Percentiles rank a stretch among this genome's conserved stretches.
These are phyloP conservation scores for Phylloporus rhodoxanthus DNA, from an alignment of 768 basidiomycete genomes.

Conservation along the genomic window DNA sequence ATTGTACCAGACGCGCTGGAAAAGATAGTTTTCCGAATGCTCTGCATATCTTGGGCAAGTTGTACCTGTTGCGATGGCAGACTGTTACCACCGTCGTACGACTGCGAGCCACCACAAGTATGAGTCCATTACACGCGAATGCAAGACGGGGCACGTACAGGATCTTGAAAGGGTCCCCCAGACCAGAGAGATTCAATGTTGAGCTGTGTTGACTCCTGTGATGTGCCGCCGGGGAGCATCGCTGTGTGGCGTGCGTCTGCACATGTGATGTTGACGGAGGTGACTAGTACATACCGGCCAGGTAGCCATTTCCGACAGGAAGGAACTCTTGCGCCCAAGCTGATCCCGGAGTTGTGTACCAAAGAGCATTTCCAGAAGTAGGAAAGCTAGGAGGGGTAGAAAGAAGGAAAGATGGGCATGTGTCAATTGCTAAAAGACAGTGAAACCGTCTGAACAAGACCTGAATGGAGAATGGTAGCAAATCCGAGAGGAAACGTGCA, in stretches of 20 bases:
- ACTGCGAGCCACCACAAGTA: conserved; percentile 19
- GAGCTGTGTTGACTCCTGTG: conserved; percentile 55
- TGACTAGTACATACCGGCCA: conserved; percentile 43
- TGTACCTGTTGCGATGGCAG: conserved; percentile 37
- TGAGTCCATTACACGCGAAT: background rate
- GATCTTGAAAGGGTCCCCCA: conserved; percentile 65
- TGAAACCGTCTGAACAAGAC: conserved; percentile 15
- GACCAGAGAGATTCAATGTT: conserved; percentile 77
- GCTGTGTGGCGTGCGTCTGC: conserved; percentile 33
- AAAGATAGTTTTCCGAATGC: conserved; percentile 54
- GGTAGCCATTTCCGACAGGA: conserved; percentile 70
- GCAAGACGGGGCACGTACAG: conserved; percentile 34
- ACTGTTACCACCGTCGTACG: conserved; percentile 70
- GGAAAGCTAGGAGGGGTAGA: conserved; percentile 50
- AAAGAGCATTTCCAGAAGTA: conserved; percentile 66
- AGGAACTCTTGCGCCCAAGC: conserved; percentile 58
- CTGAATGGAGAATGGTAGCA: conserved; percentile 16
- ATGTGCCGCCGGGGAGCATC: conserved; percentile 58
- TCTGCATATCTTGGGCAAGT: conserved; percentile 46
- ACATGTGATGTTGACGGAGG: background rate
- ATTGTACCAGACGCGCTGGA: conserved; percentile 54
- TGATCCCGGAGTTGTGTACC: conserved; percentile 52
- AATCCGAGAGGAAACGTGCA: conserved; percentile 9
- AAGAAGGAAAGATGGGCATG: conserved; percentile 13
- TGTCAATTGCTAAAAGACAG: conserved; percentile 18